Conservation (phyloP, 2,329 filamentous ascomycete genomes). For the Leptodontidium sp. region DNA sequence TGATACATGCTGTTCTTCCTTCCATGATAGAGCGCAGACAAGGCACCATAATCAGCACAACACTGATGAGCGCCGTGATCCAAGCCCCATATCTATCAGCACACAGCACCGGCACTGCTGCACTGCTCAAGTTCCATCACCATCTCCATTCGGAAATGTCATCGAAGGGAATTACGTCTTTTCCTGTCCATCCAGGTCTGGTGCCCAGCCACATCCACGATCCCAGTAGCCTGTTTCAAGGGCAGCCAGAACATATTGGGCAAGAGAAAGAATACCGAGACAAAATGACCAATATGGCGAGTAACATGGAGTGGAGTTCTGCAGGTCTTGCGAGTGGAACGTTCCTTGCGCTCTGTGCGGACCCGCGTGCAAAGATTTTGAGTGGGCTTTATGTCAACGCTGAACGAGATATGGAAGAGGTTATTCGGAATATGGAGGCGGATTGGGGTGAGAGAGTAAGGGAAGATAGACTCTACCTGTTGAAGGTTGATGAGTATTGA, state of each 20-base stretch:
- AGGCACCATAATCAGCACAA: constrained; percentile 37
- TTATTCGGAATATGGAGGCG: constrained; percentile 30
- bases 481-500: constrained; percentile 40
- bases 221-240: constrained; percentile 5
- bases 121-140: constrained; percentile 39
- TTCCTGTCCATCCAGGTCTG: constrained; percentile 36
- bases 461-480: constrained; percentile 34
- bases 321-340: constrained; percentile 36
- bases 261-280: constrained; percentile 28
- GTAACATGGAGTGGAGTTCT: constrained; percentile 30
- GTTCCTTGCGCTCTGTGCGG: constrained; percentile 36
- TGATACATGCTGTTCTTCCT: constrained; percentile 37
- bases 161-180: constrained; percentile 37
- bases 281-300: constrained; percentile 13
- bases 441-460: constrained; percentile 30
- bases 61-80: constrained; percentile 16
- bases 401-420: constrained; percentile 45
- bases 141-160: constrained; percentile 34
- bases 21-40: constrained; percentile 34
- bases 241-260: constrained; percentile 27
- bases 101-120: constrained; percentile 28
- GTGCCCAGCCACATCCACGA: constrained; percentile 34
- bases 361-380: constrained; percentile 31
- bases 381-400: constrained; percentile 39
- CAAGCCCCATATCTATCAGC: constrained; percentile 33